Base-by-base conservation (phyloP, 495 filamentous ascomycete species). In the Trichoderma gamsii region DNA sequence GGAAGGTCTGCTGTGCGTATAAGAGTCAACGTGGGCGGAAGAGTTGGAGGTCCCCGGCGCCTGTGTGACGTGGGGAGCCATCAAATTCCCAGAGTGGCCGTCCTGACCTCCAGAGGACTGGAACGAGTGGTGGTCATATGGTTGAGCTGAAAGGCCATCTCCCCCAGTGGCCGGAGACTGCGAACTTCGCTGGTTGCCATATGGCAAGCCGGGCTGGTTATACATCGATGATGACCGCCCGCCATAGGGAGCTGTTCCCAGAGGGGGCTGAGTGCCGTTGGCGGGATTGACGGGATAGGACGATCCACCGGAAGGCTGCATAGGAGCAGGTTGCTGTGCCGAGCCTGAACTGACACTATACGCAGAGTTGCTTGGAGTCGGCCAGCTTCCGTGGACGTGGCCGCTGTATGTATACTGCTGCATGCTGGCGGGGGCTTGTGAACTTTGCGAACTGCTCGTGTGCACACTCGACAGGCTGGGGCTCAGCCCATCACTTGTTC, bases 1-100 rank as follows among this genome's bases (percentile, higher is more conserved):
- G 21, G 83, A 80, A 12, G 56, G 27, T 18, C 56, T 18, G 23
- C 27, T 32, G 71, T 90, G 84, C 51, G 85, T 80, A 72, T 89
- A 92, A 12, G 78, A 80, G 65, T 92, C 89, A 64, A 87, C 83
- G 6, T 85, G 80, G 35, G 85, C 81, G n/a, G 88, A 76, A 16
- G 87, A 9, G 27, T 29, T 81, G 44, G 85, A 84, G 15, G 86
- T 82, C 6, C 87, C 84, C n/a, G 89, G 78, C 8, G 84, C 81
- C 63, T 87, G 85, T 2, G 83, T 81, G 8, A 78, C 73, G 32
- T n/a, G 9, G 11, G 11, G 9, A 21, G 56, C 12, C 11, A 25
- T 23, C 56, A 61, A 32, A 25, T 25, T 32, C 35, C 35, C 35
- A 21, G 56, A 27, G 27, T 61, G 56, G 27, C 25, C 27, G 23